Conservation (phyloP, 768 basidiomycete species). For the Boletus rubropictus region DNA sequence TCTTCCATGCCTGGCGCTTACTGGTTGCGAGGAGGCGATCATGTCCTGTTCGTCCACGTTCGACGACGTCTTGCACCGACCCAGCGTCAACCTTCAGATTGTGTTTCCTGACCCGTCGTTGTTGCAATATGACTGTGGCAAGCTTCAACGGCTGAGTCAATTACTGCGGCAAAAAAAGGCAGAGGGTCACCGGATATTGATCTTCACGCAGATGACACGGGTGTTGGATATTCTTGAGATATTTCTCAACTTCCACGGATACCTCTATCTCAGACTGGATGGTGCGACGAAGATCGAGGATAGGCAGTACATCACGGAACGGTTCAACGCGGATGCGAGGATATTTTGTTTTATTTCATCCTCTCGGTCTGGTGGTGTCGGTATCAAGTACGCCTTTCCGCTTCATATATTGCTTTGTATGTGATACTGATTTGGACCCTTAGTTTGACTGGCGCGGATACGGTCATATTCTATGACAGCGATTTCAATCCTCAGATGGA, state of each 20-base stretch:
- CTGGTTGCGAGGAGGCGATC: constrained; percentile 34
- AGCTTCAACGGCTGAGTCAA: constrained; percentile 77
- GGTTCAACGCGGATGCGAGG: constrained; percentile 72
- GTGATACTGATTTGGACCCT: constrained; percentile 13
- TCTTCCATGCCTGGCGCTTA: constrained; percentile 57
- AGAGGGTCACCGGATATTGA: constrained; percentile 83
- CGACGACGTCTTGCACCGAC: constrained; percentile 63
- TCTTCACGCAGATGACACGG: constrained; percentile 96
- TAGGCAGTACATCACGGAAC: constrained; percentile 84
- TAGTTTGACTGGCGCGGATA: constrained; percentile 84
- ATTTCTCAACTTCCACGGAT: constrained; percentile 88
- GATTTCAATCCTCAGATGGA: constrained; percentile 99
- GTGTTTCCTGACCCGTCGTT: constrained; percentile 89
- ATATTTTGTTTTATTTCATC: constrained; percentile 88
- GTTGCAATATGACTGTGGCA: constrained; percentile 94
- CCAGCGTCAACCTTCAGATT: constrained; percentile 81
- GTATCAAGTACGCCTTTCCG: constrained; percentile 71
- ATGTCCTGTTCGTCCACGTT: constrained; percentile 40
- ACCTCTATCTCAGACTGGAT: constrained; percentile 90
- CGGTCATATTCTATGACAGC: constrained; percentile 95
- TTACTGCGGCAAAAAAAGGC: constrained; percentile 80
- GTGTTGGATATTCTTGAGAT: constrained; percentile 92
- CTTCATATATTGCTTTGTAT: constrained; percentile 13
- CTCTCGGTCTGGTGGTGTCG: constrained; percentile 76
- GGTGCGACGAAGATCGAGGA: constrained; percentile 96